Percentiles rank a stretch among this genome's conserved stretches.
phyloP scores from a whole-genome alignment of 768 basidiomycete genomes.

The Boletus vermiculosoides region DNA sequence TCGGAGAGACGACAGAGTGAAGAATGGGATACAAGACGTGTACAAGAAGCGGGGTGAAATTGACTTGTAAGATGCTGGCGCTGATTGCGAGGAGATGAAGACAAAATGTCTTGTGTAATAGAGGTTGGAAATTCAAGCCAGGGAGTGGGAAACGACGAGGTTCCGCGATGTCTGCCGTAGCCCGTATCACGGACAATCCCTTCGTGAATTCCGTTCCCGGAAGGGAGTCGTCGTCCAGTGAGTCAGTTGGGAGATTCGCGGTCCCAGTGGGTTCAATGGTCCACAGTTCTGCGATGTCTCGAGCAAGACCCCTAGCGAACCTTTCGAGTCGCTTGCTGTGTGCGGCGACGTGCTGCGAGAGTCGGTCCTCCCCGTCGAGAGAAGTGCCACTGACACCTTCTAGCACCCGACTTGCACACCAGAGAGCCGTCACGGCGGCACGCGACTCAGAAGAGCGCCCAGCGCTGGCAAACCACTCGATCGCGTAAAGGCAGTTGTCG shows the following conservation, averaged over 20 bases:
- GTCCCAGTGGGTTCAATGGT: constrained; percentile 43
- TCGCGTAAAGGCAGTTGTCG: constrained; percentile 67
- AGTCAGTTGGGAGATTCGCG: constrained; percentile 16
- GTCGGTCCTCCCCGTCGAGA: constrained; percentile 32
- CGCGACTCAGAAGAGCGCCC: constrained; percentile 43
- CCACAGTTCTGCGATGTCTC: constrained; percentile 71
- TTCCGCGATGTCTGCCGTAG: constrained; percentile 51
- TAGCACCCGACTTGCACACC: constrained; percentile 77
- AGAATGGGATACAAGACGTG: constrained; percentile 83
- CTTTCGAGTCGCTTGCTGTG: constrained; percentile 58
- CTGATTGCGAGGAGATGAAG: constrained; percentile 74
- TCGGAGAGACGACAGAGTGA: constrained; percentile 76
- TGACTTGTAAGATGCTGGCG: constrained; percentile 68
- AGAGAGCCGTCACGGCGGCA: constrained; percentile 68
- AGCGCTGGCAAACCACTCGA: constrained; percentile 77
- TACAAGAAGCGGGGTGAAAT: constrained; percentile 73
- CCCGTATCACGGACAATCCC: constrained; percentile 63
- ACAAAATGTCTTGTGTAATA: constrained; percentile 67
- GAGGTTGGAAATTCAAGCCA: constrained; percentile 43
- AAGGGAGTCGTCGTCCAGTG: constrained; percentile 34
- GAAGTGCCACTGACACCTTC: constrained; percentile 63
- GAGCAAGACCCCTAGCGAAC: constrained; percentile 59
- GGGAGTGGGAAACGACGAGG: constrained; percentile 29
- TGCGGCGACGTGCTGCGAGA: not conserved
- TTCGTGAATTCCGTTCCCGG: constrained; percentile 58